Conservation (phyloP, 108 stramenopile genomes). For the Skeletonema grethae region DNA sequence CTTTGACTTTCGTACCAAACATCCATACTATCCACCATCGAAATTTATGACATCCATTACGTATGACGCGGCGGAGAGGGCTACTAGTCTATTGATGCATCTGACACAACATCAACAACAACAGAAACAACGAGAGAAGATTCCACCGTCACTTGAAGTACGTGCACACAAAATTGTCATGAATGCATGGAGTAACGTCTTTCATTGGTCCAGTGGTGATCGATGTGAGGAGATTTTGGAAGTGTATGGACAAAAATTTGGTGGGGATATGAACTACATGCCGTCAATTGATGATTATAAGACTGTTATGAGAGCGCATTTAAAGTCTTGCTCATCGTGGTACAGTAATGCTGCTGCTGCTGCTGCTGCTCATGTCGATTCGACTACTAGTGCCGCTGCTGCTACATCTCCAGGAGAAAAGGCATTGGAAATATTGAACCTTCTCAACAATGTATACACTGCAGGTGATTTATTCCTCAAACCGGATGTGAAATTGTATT, state of each 20-base stretch:
- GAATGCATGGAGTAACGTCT: conserved; percentile 29
- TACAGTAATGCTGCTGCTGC: background rate
- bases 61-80: conserved; percentile 10
- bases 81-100: conserved; percentile 10
- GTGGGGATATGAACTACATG: conserved; percentile 42
- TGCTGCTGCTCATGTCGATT: no score
- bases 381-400: background rate
- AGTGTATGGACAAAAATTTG: conserved; percentile 39
- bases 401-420: conserved; percentile 37
- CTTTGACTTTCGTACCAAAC: conserved; percentile 25
- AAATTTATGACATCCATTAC: conserved; percentile 24
- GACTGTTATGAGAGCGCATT: conserved; percentile 33
- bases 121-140: background rate
- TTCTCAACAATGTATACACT: conserved; percentile 25
- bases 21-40: conserved; percentile 35
- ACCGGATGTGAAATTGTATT: conserved; percentile 39
- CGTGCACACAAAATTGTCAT: conserved; percentile 35
- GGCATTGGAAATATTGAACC: conserved; percentile 17
- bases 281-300: conserved; percentile 36
- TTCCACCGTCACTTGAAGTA: conserved; percentile 22
- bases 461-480: conserved; percentile 39
- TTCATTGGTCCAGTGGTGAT: conserved; percentile 26
- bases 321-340: conserved; percentile 27
- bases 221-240: conserved; percentile 34
- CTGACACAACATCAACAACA: conserved; percentile 1